Conservation (phyloP, 2,329 filamentous ascomycete genomes). For the Aspergillus sp. region DNA sequence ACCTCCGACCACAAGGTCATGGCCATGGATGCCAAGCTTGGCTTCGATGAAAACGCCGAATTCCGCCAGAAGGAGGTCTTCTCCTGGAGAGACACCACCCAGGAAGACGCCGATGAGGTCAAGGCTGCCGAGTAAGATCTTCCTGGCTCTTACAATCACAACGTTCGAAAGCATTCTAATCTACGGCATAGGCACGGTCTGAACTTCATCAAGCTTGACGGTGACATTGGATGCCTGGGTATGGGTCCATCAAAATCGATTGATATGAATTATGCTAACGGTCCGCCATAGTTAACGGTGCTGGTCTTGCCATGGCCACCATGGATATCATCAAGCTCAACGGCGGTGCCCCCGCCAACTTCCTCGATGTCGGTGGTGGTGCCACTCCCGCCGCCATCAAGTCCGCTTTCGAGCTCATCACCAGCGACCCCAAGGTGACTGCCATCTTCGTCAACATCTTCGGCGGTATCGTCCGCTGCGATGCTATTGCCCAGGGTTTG, state of each 20-base stretch:
- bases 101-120: constrained; percentile 97
- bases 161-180: constrained; percentile 17
- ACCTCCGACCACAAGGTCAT: constrained; percentile 97
- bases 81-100: constrained; percentile 85
- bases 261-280: constrained; percentile 12
- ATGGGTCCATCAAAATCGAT: constrained; percentile 18
- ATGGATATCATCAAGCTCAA: constrained; percentile 99
- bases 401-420: constrained; percentile 98
- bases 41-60: constrained; percentile 98
- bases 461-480: constrained; percentile 96
- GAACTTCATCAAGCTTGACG: constrained; percentile 99
- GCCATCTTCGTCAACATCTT: constrained; percentile 99
- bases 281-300: constrained; percentile 74
- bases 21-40: constrained; percentile 99
- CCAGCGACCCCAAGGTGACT: constrained; percentile 94
- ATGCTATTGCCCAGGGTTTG: constrained; percentile 93
- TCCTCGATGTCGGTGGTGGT: constrained; percentile 97
- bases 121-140: constrained; percentile 77
- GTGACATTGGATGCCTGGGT: constrained; percentile 92
- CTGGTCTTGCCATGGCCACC: constrained; percentile 98
- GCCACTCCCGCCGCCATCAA: constrained; percentile 95
- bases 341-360: constrained; percentile 93
- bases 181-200: constrained; percentile 62
- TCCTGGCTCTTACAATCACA: not conserved
- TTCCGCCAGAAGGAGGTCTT: constrained; percentile 98